phyloP scores from a whole-genome alignment of 345 rosid genomes.

The Brassica napus region DNA sequence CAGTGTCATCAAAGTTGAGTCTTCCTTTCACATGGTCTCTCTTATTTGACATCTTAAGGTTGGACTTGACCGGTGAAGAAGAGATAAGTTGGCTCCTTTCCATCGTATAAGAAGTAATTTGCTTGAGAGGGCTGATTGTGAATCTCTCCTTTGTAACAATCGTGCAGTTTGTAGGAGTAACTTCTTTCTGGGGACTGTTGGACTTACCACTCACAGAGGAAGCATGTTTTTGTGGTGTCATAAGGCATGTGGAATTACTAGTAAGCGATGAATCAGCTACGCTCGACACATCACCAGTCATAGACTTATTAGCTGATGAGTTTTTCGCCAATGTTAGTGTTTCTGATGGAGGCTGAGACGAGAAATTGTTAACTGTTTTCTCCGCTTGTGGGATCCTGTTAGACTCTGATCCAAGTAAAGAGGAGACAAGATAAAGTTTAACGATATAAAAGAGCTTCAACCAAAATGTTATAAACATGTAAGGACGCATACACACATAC shows the following conservation, averaged over 20 bases:
- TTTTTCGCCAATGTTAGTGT: conserved; percentile 29
- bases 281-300: conserved; percentile 43
- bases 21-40: conserved; percentile 78
- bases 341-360: neutral
- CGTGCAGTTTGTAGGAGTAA: conserved; percentile 69
- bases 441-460: neutral
- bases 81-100: conserved; percentile 72
- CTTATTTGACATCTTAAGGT: conserved; percentile 38
- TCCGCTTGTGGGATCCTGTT: conserved; percentile 19
- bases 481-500: conserved; percentile 37
- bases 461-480: neutral
- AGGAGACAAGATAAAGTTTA: neutral
- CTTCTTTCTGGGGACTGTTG: conserved; percentile 43
- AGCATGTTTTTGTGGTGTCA: conserved; percentile 60
- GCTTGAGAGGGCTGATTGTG: conserved; percentile 70
- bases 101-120: conserved; percentile 55
- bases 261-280: conserved; percentile 46
- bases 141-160: conserved; percentile 63
- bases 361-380: conserved; percentile 19
- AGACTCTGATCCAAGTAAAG: conserved; percentile 16
- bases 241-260: conserved; percentile 52
- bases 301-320: conserved; percentile 16
- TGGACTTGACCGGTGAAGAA: conserved; percentile 63
- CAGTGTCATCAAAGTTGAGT: conserved; percentile 75
- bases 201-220: conserved; percentile 44